Evolutionary conservation across 768 basidiomycete species (phyloP).

Genomic region (Daedalea quercina): DNA sequence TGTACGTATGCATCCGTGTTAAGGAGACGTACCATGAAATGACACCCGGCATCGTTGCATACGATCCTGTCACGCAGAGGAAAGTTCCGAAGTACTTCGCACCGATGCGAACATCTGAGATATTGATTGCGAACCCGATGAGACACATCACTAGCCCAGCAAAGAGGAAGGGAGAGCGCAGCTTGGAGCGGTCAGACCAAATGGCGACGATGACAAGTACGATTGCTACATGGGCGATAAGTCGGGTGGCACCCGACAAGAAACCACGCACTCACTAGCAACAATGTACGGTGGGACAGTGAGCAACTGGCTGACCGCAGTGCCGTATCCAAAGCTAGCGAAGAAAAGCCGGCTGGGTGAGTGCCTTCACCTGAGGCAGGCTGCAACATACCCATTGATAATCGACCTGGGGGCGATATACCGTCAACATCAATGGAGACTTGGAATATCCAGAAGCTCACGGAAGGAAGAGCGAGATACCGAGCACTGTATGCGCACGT

Average conservation of each 20-base stretch:
- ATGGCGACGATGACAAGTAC: slow-evolving; percentile 44
- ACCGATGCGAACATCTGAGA: slow-evolving; percentile 42
- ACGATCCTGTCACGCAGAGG: slow-evolving; percentile 59
- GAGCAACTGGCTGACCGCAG: slow-evolving; percentile 53
- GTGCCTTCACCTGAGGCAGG: too few species aligned
- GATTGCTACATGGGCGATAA: slow-evolving; percentile 33
- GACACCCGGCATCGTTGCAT: slow-evolving; percentile 51
- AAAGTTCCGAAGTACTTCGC: slow-evolving; percentile 72
- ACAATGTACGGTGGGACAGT: slow-evolving; percentile 63
- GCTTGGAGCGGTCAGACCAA: slow-evolving; percentile 48
- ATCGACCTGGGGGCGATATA: slow-evolving; percentile 38
- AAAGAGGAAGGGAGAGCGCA: slow-evolving; percentile 54
- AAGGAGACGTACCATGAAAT: slow-evolving; percentile 40
- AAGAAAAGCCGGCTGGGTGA: too few species aligned
- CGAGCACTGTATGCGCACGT: slow-evolving; percentile 50
- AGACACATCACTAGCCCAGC: slow-evolving; percentile 43
- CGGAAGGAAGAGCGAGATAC: slow-evolving; percentile 67
- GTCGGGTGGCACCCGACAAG: background rate
- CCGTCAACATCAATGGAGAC: background rate
- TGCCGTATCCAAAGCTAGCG: slow-evolving; percentile 49
- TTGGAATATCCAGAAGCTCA: slow-evolving; percentile 28
- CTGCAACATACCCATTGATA: slow-evolving; percentile 48
- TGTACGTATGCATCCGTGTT: too few species aligned
- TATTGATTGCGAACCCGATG: slow-evolving; percentile 59
- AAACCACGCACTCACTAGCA: slow-evolving; percentile 39